Percentiles rank a stretch among this genome's conserved stretches.
Conservation (phyloP, 2,329 filamentous ascomycete species). For the Pseudofabraea citricarpa region DNA sequence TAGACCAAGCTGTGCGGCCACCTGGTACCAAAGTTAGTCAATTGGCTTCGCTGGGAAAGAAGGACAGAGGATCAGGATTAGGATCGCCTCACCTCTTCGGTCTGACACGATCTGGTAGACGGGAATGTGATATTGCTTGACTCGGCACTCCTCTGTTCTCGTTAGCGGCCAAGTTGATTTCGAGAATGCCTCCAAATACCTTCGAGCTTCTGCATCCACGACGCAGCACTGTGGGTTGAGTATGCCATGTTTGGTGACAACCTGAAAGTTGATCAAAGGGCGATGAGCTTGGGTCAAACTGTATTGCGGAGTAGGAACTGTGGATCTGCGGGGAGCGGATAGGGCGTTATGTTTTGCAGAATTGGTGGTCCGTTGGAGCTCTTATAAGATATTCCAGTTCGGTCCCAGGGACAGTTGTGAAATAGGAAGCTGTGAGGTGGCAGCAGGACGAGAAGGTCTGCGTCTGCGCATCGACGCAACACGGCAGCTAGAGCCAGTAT, state of each 20-base stretch:
- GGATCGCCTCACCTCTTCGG: constrained; percentile 59
- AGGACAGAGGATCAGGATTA: not conserved
- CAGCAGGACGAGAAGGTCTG: constrained; percentile 21
- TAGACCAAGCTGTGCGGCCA: constrained; percentile 87
- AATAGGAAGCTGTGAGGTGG: too few species aligned
- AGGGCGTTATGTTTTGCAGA: constrained; percentile 28
- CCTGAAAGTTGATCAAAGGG: constrained; percentile 7
- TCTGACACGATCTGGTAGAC: constrained; percentile 70
- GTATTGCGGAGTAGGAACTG: constrained; percentile 20
- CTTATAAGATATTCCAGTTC: constrained; percentile 26
- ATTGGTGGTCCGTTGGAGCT: constrained; percentile 20
- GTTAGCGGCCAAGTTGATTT: constrained; percentile 16
- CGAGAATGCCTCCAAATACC: constrained; percentile 23
- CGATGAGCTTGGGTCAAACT: constrained; percentile 12
- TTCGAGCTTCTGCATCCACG: constrained; percentile 33
- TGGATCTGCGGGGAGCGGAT: constrained; percentile 20
- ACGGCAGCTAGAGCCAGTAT: constrained; percentile 25
- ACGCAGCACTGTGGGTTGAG: constrained; percentile 20
- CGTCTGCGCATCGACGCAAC: constrained; percentile 27
- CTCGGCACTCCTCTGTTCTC: constrained; percentile 51
- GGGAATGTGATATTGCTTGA: constrained; percentile 47
- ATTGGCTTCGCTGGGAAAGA: constrained; percentile 16
- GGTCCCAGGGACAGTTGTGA: too few species aligned
- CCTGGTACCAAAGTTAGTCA: constrained; percentile 43
- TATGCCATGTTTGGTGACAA: constrained; percentile 24